These are phyloP conservation scores for Microthlaspi erraticum DNA, from an alignment of 345 rosid genomes.

Conservation along the genomic window DNA sequence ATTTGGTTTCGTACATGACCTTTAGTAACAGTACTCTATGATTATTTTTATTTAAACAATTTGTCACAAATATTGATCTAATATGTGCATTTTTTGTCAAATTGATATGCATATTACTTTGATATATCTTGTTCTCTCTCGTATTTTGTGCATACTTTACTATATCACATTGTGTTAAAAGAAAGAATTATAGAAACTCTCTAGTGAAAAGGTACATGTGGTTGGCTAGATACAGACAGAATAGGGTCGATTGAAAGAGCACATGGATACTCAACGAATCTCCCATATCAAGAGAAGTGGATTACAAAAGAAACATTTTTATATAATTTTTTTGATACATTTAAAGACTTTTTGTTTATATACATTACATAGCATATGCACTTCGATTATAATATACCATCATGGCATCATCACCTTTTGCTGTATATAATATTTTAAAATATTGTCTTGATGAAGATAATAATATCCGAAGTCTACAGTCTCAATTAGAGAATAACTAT, in stretches of 20 bases:
- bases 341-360: not conserved
- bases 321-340: not conserved
- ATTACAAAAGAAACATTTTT: constrained; percentile 33
- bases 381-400: constrained; percentile 3
- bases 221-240: constrained; percentile 49
- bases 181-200: constrained; percentile 18
- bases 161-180: constrained; percentile 7
- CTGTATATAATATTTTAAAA: not conserved
- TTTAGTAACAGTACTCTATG: not conserved
- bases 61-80: not conserved
- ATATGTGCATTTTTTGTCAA: not conserved
- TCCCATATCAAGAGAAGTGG: constrained; percentile 37
- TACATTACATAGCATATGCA: constrained; percentile 19
- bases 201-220: constrained; percentile 33
- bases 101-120: not conserved
- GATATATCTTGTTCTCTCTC: not conserved
- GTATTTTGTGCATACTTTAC: not conserved
- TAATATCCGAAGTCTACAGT: not conserved
- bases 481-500: not conserved
- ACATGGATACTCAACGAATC: constrained; percentile 48
- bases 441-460: too few species aligned
- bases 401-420: constrained; percentile 11
- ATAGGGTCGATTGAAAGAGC: constrained; percentile 37
- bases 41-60: not conserved
- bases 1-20: not conserved